Conservation (phyloP, 805 yeast genomes). For the Spathaspora hagerdaliae region DNA sequence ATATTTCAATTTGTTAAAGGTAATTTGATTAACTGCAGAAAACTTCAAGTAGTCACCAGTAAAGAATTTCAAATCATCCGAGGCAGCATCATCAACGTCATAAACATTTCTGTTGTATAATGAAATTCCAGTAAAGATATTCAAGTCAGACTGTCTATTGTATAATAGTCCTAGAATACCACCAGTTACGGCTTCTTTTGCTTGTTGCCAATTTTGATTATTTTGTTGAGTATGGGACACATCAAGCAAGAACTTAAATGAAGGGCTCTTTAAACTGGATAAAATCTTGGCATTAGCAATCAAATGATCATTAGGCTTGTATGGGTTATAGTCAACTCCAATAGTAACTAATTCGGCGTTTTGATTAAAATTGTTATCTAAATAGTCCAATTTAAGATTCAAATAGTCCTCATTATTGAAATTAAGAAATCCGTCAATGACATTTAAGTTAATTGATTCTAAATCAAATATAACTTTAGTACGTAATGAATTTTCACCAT, state of each 20-base stretch:
- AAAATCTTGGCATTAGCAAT: constrained; percentile 41
- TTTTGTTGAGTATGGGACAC: constrained; percentile 33
- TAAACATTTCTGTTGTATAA: constrained; percentile 54
- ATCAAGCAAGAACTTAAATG: constrained; percentile 37
- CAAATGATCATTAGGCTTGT: constrained; percentile 46
- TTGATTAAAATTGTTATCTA: constrained; percentile 44
- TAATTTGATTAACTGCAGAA: constrained; percentile 24
- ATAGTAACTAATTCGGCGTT: constrained; percentile 50
- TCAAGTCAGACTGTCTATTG: constrained; percentile 19
- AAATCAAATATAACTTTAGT: constrained; percentile 43
- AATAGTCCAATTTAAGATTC: constrained; percentile 35
- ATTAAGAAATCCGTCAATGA: constrained; percentile 31
- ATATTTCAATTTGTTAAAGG: constrained; percentile 18
- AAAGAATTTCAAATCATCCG: constrained; percentile 35
- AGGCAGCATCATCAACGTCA: constrained; percentile 48
- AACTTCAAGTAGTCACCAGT: constrained; percentile 34
- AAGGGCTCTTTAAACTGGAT: constrained; percentile 45
- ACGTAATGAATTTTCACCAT: constrained; percentile 39
- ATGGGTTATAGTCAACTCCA: constrained; percentile 46
- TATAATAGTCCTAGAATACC: constrained; percentile 50
- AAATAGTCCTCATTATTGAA: constrained; percentile 36
- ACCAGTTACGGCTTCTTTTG: constrained; percentile 52
- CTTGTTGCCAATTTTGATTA: constrained; percentile 48
- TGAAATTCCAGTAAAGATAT: constrained; percentile 50
- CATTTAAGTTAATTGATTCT: constrained; percentile 32